Conservation (phyloP, 2,329 filamentous ascomycete species). For the Fusarium nurragi region DNA sequence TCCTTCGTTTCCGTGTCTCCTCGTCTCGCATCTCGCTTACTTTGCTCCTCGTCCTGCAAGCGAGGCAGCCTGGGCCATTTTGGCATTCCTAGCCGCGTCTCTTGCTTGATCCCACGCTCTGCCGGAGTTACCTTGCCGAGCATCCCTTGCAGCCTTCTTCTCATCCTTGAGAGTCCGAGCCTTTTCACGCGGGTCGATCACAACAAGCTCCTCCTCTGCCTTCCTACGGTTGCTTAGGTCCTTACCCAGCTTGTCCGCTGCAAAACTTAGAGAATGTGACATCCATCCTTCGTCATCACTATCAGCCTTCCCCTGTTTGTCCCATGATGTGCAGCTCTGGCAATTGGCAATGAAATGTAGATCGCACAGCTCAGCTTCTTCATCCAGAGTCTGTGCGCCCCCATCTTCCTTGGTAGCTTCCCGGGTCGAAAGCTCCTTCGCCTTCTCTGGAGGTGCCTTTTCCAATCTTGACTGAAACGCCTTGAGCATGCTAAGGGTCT, state of each 20-base stretch:
- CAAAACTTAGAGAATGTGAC: constrained; percentile 84
- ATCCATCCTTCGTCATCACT: constrained; percentile 80
- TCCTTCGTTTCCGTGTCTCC: constrained; percentile 58
- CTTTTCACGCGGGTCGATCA: constrained; percentile 91
- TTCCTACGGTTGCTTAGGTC: constrained; percentile 90
- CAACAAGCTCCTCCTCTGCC: constrained; percentile 88
- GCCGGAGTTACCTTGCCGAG: constrained; percentile 61
- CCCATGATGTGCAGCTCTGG: constrained; percentile 89
- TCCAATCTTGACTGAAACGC: constrained; percentile 84
- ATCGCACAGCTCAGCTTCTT: constrained; percentile 84
- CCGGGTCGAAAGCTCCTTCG: constrained; percentile 28
- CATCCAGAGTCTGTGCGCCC: constrained; percentile 54
- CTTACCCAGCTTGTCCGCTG: constrained; percentile 89
- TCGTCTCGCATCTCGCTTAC: constrained; percentile 58
- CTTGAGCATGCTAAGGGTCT: constrained; percentile 75
- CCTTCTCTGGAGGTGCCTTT: constrained; percentile 55
- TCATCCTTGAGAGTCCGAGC: constrained; percentile 76
- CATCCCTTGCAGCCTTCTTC: constrained; percentile 67
- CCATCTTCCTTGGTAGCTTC: constrained; percentile 42
- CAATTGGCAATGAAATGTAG: constrained; percentile 96
- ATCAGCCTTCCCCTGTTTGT: constrained; percentile 69
- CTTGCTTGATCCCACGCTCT: constrained; percentile 64
- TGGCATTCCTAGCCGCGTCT: constrained; percentile 63
- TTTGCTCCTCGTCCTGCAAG: constrained; percentile 66
- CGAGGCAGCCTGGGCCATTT: constrained; percentile 63